Evolutionary conservation across 352 stramenopile genomes (phyloP).

Genomic region (Globisporangium sylvaticum): DNA sequence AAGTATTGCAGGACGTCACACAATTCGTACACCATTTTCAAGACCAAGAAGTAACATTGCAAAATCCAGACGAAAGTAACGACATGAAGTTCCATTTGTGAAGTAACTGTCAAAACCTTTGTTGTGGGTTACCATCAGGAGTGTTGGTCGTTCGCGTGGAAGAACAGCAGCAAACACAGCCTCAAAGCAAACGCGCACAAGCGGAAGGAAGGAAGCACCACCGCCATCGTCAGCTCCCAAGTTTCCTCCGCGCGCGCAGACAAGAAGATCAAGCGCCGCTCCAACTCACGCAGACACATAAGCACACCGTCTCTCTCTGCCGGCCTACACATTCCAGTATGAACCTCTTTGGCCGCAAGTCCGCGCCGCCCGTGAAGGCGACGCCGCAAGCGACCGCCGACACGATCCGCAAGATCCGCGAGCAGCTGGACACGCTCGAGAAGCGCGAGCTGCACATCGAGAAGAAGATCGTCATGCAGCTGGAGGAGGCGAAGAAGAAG

Average conservation of each 20-base stretch:
- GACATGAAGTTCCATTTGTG: not conserved
- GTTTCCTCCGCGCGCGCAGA: not conserved
- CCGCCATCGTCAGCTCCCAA: not conserved
- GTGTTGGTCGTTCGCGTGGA: not conserved
- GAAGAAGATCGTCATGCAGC: constrained; percentile 94
- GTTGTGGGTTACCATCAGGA: not conserved
- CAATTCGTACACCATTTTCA: too few species aligned
- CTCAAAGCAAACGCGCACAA: not conserved
- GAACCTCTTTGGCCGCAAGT: constrained; percentile 87
- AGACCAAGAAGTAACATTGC: not conserved
- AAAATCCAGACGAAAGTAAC: constrained; percentile 1
- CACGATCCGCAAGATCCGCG: constrained; percentile 89
- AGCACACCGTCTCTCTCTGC: not conserved
- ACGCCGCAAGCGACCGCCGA: constrained; percentile 70
- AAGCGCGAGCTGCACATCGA: constrained; percentile 95
- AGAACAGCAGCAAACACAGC: not conserved
- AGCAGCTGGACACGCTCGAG: constrained; percentile 89
- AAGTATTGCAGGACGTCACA: too few species aligned
- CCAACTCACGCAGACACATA: not conserved
- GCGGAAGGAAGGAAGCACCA: not conserved
- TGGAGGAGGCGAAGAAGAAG: constrained; percentile 95
- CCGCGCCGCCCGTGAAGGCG: constrained; percentile 44
- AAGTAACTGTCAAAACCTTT: not conserved
- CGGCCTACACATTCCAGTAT: constrained; percentile 26
- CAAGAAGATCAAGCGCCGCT: not conserved